Conservation (phyloP, 148 eudicot genomes). For the Agrostemma githago region DNA sequence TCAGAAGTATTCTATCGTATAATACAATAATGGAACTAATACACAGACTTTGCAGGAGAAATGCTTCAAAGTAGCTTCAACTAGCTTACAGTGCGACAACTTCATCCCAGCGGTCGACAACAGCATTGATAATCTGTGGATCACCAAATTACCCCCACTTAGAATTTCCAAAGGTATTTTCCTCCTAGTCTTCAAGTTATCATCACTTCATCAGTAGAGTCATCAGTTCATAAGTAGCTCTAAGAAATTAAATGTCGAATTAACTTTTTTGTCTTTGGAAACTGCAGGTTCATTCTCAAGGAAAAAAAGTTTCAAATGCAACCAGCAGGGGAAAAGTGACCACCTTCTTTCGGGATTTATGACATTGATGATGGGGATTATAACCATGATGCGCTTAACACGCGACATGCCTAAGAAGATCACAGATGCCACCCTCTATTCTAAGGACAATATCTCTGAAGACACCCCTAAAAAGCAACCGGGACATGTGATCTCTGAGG, state of each 20-base stretch:
- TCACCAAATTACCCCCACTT: neutral
- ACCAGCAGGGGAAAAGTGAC: slow-evolving; percentile 29
- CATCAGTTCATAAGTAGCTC: neutral
- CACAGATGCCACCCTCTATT: slow-evolving; percentile 54
- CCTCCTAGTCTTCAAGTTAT: neutral
- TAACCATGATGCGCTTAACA: slow-evolving; percentile 69
- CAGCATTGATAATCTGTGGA: slow-evolving; percentile 29
- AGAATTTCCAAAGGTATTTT: slow-evolving; percentile 30
- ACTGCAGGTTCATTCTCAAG: slow-evolving; percentile 33
- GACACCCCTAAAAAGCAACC: slow-evolving; percentile 30
- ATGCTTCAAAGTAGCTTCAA: slow-evolving; percentile 24
- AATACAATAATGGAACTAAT: neutral
- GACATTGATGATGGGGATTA: slow-evolving; percentile 68
- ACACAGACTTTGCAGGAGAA: slow-evolving; percentile 22
- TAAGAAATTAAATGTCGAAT: neutral
- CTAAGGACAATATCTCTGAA: slow-evolving; percentile 41
- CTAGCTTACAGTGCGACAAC: slow-evolving; percentile 19
- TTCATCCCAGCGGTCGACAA: slow-evolving; percentile 29
- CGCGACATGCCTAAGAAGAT: slow-evolving; percentile 70
- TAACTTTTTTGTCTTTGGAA: slow-evolving; percentile 4
- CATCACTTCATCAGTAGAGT: too few relatives aligned
- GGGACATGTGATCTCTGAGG: slow-evolving; percentile 39
- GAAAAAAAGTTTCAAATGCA: slow-evolving; percentile 31
- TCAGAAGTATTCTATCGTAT: neutral
- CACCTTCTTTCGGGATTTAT: slow-evolving; percentile 58